Conservation (phyloP, 352 stramenopile genomes). For the Phytophthora podocarpi region DNA sequence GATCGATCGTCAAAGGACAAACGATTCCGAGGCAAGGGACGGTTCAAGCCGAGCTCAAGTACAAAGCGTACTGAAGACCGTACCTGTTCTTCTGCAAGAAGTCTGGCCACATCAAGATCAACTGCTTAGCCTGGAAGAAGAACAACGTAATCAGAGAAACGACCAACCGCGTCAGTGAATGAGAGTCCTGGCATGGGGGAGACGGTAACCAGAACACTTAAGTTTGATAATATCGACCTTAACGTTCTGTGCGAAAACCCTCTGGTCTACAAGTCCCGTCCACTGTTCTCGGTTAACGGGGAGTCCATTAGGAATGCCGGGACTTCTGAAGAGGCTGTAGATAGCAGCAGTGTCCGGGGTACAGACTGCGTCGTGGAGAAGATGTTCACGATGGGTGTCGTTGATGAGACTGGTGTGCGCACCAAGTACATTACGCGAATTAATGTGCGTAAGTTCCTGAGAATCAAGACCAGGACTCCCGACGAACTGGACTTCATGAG, state of each 20-base stretch:
- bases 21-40: neutral
- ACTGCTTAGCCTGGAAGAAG: slow-evolving; percentile 6
- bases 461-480: neutral
- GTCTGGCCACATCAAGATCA: no score
- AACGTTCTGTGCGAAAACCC: no score
- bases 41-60: neutral
- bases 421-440: neutral
- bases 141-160: slow-evolving; percentile 17
- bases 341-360: neutral
- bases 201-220: no score
- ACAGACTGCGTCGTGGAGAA: slow-evolving; percentile 10
- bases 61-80: neutral
- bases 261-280: no score
- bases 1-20: neutral
- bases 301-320: no score
- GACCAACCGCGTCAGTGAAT: slow-evolving; percentile 13
- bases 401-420: neutral
- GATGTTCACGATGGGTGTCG: no score
- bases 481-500: slow-evolving; percentile 15
- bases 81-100: slow-evolving; percentile 18
- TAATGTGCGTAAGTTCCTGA: slow-evolving; percentile 11
- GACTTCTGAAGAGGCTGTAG: neutral
- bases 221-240: no score
- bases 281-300: no score
- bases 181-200: slow-evolving; percentile 21